Base-by-base conservation (phyloP, 2,329 filamentous ascomycete species). In the Clathrospora elynae region DNA sequence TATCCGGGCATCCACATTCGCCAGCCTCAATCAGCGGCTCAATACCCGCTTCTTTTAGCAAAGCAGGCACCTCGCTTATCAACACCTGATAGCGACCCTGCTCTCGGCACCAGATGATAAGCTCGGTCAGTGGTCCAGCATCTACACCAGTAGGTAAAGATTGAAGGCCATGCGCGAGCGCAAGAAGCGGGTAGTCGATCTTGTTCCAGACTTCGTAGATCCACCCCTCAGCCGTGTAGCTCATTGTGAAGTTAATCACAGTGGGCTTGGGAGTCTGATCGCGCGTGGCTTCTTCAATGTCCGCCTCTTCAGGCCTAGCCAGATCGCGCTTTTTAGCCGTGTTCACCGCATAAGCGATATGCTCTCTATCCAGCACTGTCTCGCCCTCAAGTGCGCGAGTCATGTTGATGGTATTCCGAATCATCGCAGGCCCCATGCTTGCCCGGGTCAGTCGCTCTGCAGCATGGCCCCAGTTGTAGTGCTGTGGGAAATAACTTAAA, bases 181-280 rank as follows among this genome's bases (percentile, higher is more conserved):
- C 55, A 1, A 59, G 46, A 3, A 61, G 36, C 2, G 57, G 57
- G 13, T 61, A 61, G 14, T 61, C 52, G 1, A 28, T 45, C 7
- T 17, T 35, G 5, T 51, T 49, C 39, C 39, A 53, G 1, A 33
- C 28, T 0, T 30, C n/a, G 23, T 49, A 42, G 0, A 18, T 16
- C 57, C 57, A 61, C 0, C 30, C 40, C 8, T 56, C 45, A 2
- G 55, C 48, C 0, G 54, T 55, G 16, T 55, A 57, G 10, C 30
- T 13, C 14, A 24, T 35, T 3, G 31, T 34, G 23, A 12, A 6
- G 4, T 25, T 13, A 6, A 13, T 34, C 3, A 16, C 30, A 3
- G 6, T 12, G 8, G 30, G 11, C 16, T 9, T 11, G 30, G 5
- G 5, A 6, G 14, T n/a, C 13, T 29, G 16, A 10, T 7, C 17